phyloP scores from a whole-genome alignment of 345 rosid species.

The Linum tenue region DNA sequence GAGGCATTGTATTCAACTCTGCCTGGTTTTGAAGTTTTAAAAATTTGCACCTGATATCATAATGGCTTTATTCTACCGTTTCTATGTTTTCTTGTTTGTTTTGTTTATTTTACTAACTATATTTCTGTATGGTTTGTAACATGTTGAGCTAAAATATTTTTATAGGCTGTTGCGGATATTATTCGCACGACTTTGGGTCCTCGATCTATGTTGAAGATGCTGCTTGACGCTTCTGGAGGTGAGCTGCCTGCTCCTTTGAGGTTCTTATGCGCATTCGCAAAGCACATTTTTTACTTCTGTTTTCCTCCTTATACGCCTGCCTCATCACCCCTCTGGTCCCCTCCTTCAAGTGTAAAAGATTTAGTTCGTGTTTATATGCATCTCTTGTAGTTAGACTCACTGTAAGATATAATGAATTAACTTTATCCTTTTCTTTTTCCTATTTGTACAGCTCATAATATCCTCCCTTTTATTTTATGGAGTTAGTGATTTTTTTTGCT shows the following conservation, averaged over 20 bases:
- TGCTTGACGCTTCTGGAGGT: constrained; percentile 91
- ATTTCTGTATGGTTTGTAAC: background rate
- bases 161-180: constrained; percentile 80
- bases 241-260: background rate
- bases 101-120: background rate
- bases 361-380: background rate
- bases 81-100: no score
- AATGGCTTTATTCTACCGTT: no score
- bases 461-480: background rate
- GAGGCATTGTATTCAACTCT: no score
- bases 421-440: background rate
- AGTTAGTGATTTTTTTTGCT: background rate
- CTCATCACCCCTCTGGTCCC: background rate
- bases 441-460: background rate
- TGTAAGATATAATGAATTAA: no score
- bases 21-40: no score
- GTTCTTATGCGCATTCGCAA: background rate
- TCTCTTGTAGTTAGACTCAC: background rate
- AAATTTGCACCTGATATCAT: no score
- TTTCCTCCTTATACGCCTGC: background rate
- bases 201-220: constrained; percentile 93
- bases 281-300: background rate
- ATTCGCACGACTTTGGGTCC: constrained; percentile 94
- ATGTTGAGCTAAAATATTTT: background rate
- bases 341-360: background rate